Evolutionary conservation across 768 basidiomycete genomes (phyloP).

Genomic region (Nidularia sp.): DNA sequence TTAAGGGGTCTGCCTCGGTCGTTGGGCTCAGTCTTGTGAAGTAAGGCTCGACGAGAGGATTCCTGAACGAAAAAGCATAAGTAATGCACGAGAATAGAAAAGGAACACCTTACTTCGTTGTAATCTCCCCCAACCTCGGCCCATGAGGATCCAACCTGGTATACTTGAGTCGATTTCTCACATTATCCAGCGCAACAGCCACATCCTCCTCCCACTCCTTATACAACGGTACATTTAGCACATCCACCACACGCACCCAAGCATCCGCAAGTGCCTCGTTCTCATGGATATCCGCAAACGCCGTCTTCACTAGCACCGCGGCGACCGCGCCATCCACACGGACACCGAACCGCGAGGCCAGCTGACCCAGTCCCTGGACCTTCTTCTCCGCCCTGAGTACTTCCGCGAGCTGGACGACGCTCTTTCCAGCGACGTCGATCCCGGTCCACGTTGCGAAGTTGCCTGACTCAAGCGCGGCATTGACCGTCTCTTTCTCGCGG

Average conservation of each 20-base stretch:
- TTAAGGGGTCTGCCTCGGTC: conserved; percentile 37
- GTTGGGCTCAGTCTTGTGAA: conserved; percentile 75
- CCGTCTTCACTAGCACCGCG: conserved; percentile 73
- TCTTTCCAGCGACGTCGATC: conserved; percentile 52
- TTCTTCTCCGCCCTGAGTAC: conserved; percentile 50
- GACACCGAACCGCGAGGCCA: conserved; percentile 66
- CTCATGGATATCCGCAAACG: conserved; percentile 45
- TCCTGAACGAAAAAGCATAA: conserved; percentile 34
- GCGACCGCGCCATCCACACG: conserved; percentile 59
- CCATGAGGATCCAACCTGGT: conserved; percentile 79
- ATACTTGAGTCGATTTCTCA: conserved; percentile 76
- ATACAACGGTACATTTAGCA: conserved; percentile 87
- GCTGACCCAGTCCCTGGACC: conserved; percentile 54
- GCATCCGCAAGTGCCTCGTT: conserved; percentile 55
- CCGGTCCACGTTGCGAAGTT: conserved; percentile 59
- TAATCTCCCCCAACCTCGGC: conserved; percentile 80
- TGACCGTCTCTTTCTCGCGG: conserved; percentile 57
- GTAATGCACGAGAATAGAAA: not conserved
- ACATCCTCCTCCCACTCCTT: conserved; percentile 82
- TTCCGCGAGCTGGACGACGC: conserved; percentile 60
- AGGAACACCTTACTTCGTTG: conserved; percentile 51
- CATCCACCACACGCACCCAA: conserved; percentile 79
- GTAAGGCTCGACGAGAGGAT: conserved; percentile 85
- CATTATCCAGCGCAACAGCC: conserved; percentile 65
- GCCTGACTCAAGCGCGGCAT: conserved; percentile 44